A percentile compares a stretch with the other conserved stretches of the same genome.
These are phyloP conservation scores for Thymus mandschuricus DNA, from an alignment of 257 asterid species.

Conservation along the genomic window DNA sequence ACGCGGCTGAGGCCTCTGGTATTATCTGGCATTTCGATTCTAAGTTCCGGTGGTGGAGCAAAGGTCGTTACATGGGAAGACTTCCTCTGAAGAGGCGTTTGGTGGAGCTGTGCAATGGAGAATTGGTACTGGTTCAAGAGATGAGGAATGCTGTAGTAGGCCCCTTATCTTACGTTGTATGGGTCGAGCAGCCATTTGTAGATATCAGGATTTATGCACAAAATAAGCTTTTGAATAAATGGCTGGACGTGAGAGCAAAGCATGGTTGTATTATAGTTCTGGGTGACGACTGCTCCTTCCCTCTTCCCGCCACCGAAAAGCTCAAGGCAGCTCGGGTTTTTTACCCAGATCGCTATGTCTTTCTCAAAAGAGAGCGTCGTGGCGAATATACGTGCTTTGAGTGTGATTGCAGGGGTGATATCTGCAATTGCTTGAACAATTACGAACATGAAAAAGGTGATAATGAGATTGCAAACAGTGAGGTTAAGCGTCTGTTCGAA, in stretches of 20 bases:
- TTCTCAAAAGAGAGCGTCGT: background rate
- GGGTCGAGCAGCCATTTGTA: background rate
- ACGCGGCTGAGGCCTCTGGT: background rate
- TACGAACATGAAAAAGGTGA: background rate
- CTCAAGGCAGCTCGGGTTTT: constrained; percentile 5
- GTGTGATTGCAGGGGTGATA: background rate
- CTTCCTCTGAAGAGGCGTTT: background rate
- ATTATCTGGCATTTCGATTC: background rate
- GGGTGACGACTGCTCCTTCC: background rate
- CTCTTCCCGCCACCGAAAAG: background rate
- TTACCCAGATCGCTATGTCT: background rate
- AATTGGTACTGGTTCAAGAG: background rate
- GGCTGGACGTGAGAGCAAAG: background rate
- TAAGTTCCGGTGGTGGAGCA: background rate
- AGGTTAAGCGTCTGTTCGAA: background rate
- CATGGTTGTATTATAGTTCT: background rate
- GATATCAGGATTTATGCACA: background rate
- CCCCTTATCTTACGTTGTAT: background rate
- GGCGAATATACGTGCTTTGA: background rate
- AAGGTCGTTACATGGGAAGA: background rate
- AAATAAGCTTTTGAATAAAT: background rate
- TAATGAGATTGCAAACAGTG: background rate
- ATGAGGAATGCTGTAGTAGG: background rate
- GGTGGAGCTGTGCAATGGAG: constrained; percentile 1
- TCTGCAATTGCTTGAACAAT: background rate